Evolutionary conservation across 352 stramenopile genomes (phyloP), one percentile per base, ranked within the genome.

Genomic region (Phytophthora nicotianae): DNA sequence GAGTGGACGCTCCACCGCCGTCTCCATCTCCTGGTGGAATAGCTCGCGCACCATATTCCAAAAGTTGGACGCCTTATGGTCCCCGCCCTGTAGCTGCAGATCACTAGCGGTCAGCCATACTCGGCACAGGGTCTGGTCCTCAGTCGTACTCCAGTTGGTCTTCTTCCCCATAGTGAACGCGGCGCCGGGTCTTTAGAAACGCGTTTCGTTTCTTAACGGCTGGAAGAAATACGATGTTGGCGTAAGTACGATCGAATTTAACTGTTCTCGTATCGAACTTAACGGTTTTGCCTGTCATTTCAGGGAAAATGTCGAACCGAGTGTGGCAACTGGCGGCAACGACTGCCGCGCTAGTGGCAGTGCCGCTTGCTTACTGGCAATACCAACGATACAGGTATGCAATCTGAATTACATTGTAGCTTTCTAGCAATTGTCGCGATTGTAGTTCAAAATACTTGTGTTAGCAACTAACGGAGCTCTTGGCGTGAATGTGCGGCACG

Each of bases 41-140:
- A 91, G 41, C 35, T 87, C 70, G 52, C 74, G 72, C 47, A 91
- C 83, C 48, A 77, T 55, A 43, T 61, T 74, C 83, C 83, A 93
- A 62, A 93, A 93, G 41, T 74, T 86, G 16, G 77, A 65, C 2
- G 80, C 65, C 58, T 86, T 84, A 13, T 87, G 69, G 35, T 88
- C 74, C 13, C 29, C 43, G 5, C 37, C 43, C 24, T 79, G 77
- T 23, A 70, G 58, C 48, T 80, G 63, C 49, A 79, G 50, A 13
- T 90, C 79, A 63, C 68, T 85, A 45, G 81, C 81, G 38, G 62
- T 77, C 33, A 90, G 67, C 83, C 83, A 93, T 47, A 80, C 79
- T 48, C 80, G 83, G 48, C 81, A 91, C 24, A 93, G 74, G 52
- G 78, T 72, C 69, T 83, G 72, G 46, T 93, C 80, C 60, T 93